These are phyloP conservation scores for Phytophthora capsici DNA, from an alignment of 352 stramenopile genomes.

Conservation along the genomic window DNA sequence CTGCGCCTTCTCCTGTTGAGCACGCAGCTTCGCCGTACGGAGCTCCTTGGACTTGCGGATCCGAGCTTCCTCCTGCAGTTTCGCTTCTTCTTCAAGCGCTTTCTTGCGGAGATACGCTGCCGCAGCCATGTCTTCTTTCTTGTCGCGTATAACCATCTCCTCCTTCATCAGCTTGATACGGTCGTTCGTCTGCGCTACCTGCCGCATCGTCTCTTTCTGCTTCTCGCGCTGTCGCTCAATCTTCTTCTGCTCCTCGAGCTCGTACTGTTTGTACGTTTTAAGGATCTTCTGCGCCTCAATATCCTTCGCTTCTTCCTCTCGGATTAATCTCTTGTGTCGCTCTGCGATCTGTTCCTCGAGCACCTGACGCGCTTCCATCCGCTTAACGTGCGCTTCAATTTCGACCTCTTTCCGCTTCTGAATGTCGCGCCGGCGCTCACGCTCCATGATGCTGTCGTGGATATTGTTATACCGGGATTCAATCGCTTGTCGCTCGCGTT, in stretches of 20 bases:
- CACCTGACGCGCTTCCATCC: slow-evolving; percentile 66
- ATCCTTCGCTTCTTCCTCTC: slow-evolving; percentile 79
- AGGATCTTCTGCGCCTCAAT: slow-evolving; percentile 83
- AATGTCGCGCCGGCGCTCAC: slow-evolving; percentile 62
- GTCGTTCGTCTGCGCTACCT: slow-evolving; percentile 72
- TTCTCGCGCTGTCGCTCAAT: slow-evolving; percentile 54
- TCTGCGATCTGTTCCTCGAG: slow-evolving; percentile 79
- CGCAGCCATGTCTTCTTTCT: slow-evolving; percentile 68
- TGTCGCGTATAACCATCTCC: slow-evolving; percentile 48
- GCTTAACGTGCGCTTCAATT: slow-evolving; percentile 47
- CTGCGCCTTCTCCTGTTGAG: slow-evolving; percentile 83
- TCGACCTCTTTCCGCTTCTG: slow-evolving; percentile 55
- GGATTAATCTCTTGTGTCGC: slow-evolving; percentile 69
- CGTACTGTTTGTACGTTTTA: slow-evolving; percentile 83
- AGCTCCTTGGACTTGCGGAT: slow-evolving; percentile 79
- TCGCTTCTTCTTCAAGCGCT: slow-evolving; percentile 68
- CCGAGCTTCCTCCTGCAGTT: slow-evolving; percentile 62
- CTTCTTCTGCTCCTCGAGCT: slow-evolving; percentile 69
- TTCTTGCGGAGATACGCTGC: slow-evolving; percentile 79
- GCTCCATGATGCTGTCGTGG: slow-evolving; percentile 80
- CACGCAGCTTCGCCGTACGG: slow-evolving; percentile 73
- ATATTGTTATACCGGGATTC: slow-evolving; percentile 71
- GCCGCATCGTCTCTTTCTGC: slow-evolving; percentile 47
- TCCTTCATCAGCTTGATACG: slow-evolving; percentile 76
- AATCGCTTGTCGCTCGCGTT: slow-evolving; percentile 46